These are phyloP conservation scores for Globisporangium iwayamae DNA, from an alignment of 352 stramenopile genomes.

Conservation along the genomic window DNA sequence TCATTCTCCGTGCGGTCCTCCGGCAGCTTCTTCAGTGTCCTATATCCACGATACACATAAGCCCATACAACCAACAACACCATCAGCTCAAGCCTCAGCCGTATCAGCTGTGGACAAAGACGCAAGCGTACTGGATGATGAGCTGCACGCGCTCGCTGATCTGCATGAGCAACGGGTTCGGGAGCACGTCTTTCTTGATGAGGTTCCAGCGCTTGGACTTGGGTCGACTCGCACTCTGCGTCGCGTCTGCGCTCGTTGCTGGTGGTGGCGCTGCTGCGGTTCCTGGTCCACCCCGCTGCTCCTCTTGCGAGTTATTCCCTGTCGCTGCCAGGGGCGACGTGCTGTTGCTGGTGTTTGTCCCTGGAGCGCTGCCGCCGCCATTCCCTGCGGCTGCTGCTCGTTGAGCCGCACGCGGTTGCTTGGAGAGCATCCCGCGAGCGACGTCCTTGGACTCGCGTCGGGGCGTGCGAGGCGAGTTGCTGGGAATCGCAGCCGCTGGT, in stretches of 20 bases:
- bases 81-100: neutral
- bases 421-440: constrained; percentile 10
- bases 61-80: neutral
- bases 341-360: neutral
- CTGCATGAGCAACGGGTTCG: constrained; percentile 54
- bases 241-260: neutral
- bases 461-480: constrained; percentile 2
- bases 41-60: constrained; percentile 11
- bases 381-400: neutral
- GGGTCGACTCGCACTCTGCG: neutral
- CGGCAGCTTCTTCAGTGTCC: constrained; percentile 55
- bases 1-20: constrained; percentile 68
- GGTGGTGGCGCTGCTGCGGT: neutral
- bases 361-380: neutral
- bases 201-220: constrained; percentile 16
- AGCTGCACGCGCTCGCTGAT: constrained; percentile 59
- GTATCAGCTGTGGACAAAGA: neutral
- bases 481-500: neutral
- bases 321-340: neutral
- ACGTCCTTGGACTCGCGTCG: constrained; percentile 14
- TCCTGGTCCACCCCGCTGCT: neutral
- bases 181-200: constrained; percentile 25
- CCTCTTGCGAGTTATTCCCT: neutral
- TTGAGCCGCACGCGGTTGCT: constrained; percentile 12
- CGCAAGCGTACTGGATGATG: constrained; percentile 53